Percentiles rank a stretch among this genome's conserved stretches.
Evolutionary conservation across 2,329 filamentous ascomycete genomes (phyloP).

Genomic region (Elsinoe ampelina): DNA sequence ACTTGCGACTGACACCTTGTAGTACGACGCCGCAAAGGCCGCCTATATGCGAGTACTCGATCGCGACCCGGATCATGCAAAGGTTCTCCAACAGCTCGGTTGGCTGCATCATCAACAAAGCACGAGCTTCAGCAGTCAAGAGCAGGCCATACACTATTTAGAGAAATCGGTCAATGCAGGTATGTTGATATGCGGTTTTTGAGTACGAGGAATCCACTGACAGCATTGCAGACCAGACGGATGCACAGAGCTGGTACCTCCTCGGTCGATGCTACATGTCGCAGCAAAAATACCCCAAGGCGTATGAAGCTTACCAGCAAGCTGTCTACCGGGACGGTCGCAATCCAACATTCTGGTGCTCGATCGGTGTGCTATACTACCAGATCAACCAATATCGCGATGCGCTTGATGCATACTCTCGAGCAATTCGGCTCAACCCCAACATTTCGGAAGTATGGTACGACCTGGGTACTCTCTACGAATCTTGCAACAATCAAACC

Average conservation of each 20-base stretch:
- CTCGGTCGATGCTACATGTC: slow-evolving; percentile 98
- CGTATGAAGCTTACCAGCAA: slow-evolving; percentile 97
- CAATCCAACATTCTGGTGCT: slow-evolving; percentile 99
- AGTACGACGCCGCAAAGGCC: slow-evolving; percentile 89
- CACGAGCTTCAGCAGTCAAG: slow-evolving; percentile 81
- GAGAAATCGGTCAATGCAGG: slow-evolving; percentile 93
- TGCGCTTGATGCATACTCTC: slow-evolving; percentile 92
- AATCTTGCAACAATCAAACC: slow-evolving; percentile 98
- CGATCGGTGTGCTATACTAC: slow-evolving; percentile 96
- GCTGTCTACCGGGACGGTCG: slow-evolving; percentile 95
- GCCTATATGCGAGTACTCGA: slow-evolving; percentile 91
- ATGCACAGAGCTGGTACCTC: slow-evolving; percentile 98
- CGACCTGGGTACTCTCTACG: slow-evolving; percentile 91
- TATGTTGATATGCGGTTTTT: slow-evolving; percentile 38
- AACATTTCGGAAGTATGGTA: slow-evolving; percentile 99
- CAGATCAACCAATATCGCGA: slow-evolving; percentile 99
- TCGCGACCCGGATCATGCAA: slow-evolving; percentile 89
- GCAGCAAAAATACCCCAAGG: slow-evolving; percentile 96
- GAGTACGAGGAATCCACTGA: slow-evolving; percentile 18
- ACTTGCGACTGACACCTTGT: slow-evolving; percentile 23
- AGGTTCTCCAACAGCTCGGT: slow-evolving; percentile 93
- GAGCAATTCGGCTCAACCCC: slow-evolving; percentile 90
- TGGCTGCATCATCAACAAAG: slow-evolving; percentile 98
- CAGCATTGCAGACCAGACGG: slow-evolving; percentile 62
- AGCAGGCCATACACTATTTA: slow-evolving; percentile 91